Evolutionary conservation across 345 rosid species (phyloP), one percentile per base, ranked within the genome.

Genomic region (Angophora floribunda): DNA sequence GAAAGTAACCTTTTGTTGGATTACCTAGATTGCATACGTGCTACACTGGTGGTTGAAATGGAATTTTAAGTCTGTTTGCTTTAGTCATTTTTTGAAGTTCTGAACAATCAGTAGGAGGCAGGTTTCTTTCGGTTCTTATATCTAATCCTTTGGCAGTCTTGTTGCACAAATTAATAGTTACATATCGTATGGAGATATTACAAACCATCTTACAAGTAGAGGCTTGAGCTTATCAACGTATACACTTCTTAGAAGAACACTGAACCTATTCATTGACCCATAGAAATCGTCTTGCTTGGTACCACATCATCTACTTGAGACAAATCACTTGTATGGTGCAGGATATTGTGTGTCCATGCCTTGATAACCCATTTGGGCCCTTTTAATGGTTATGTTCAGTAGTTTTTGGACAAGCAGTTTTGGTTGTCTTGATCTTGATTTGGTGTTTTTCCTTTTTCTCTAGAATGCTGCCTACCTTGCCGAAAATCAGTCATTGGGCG

Each of bases 381-480:
- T 5, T 32, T 85, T 9, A 52, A 30, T 85, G 86, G 7, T 7
- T 14, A 4, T 85, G 47, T 85, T 44, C 15, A 86, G 65, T 36
- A 51, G 49, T 36, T 36, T 85, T 28, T 52, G 47, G 87, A 86
- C 87, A 52, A 30, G 86, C 41, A 85, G 86, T 85, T 87, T 47
- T 57, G 24, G 26, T 9, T 22, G 84, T 87, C 17, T 65, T 87
- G 47, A 65, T 70, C 26, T 30, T 87, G 88, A 41, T 59, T 50
- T 19, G 79, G 28, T 63, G 10, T 49, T 87, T 53, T n/a, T 47
- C 51, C 85, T 86, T 92, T 52, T 91, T 89, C 80, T 91, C 89
- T 98, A 98, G 99, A 88, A 95, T 89, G 98, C 96, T 57, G 91
- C 93, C 12, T 98, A 94, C 93, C 96, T 98, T 32, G 94, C 93